Percentiles rank a stretch among this genome's conserved stretches.
These are phyloP conservation scores for Lablab purpureus DNA, from an alignment of 306 rosid species.

Conservation along the genomic window DNA sequence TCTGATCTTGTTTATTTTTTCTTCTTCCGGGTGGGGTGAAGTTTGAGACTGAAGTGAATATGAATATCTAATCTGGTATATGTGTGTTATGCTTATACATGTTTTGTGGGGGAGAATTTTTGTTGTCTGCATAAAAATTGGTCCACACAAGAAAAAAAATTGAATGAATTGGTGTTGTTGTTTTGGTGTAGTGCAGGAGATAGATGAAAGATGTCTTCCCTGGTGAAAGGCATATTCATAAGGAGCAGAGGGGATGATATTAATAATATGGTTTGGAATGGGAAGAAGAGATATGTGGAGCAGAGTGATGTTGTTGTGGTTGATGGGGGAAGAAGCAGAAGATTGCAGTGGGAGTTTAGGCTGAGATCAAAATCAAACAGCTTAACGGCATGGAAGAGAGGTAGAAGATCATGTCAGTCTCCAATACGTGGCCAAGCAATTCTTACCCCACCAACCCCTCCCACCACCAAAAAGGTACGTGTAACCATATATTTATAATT, in stretches of 20 bases:
- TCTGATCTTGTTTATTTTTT: not conserved
- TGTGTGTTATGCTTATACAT: not conserved
- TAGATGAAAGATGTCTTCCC: conserved; percentile 56
- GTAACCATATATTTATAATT: not conserved
- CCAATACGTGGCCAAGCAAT: conserved; percentile 54
- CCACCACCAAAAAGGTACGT: conserved; percentile 75
- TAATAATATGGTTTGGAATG: conserved; percentile 47
- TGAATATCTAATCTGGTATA: not conserved
- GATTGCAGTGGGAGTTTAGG: conserved; percentile 11
- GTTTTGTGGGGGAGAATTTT: not conserved
- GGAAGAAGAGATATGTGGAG: conserved; percentile 24
- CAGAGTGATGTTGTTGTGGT: not conserved
- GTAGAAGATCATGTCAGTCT: conserved; percentile 38
- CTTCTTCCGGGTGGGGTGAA: not conserved
- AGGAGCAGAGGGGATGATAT: conserved; percentile 53
- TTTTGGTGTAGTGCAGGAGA: not conserved
- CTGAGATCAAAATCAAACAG: conserved; percentile 15
- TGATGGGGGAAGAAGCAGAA: conserved; percentile 27
- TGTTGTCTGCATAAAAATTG: not conserved
- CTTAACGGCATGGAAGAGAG: conserved; percentile 37
- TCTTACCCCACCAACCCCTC: conserved; percentile 67
- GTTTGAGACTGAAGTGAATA: not conserved
- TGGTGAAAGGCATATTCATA: conserved; percentile 66
- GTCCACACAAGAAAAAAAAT: not conserved
- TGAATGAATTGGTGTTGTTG: not conserved